These are phyloP conservation scores for Claviceps capensis DNA, from an alignment of 2,329 filamentous ascomycete genomes.

Conservation along the genomic window DNA sequence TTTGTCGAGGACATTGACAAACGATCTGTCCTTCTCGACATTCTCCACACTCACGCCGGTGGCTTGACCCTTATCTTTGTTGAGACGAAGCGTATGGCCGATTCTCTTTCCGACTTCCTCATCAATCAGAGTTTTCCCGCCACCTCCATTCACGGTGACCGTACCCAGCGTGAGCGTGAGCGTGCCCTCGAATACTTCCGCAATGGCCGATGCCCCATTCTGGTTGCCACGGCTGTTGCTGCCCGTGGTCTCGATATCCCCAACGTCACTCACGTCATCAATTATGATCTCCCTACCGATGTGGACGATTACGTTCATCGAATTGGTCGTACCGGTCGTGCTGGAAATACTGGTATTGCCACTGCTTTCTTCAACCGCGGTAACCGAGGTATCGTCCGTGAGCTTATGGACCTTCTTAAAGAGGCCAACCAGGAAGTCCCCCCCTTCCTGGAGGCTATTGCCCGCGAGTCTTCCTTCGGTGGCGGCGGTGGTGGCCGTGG, in stretches of 20 bases:
- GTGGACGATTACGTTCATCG: conserved; percentile 98
- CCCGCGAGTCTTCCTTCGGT: conserved; percentile 80
- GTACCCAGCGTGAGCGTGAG: conserved; percentile 97
- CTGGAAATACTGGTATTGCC: conserved; percentile 94
- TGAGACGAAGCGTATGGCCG: conserved; percentile 98
- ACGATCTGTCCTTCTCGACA: conserved; percentile 92
- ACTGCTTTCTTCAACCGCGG: conserved; percentile 99
- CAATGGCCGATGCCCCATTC: conserved; percentile 84
- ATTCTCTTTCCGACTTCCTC: conserved; percentile 92
- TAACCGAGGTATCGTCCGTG: conserved; percentile 93
- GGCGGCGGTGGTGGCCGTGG: conserved; percentile 44
- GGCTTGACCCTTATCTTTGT: conserved; percentile 96
- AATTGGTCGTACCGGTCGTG: conserved; percentile 99
- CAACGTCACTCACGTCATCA: conserved; percentile 93
- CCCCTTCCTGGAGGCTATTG: conserved; percentile 89
- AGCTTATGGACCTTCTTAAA: conserved; percentile 94
- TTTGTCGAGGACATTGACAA: conserved; percentile 96
- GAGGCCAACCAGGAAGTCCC: conserved; percentile 97
- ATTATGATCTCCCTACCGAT: conserved; percentile 98
- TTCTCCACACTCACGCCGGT: conserved; percentile 82
- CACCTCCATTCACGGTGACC: conserved; percentile 96
- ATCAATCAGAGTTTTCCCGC: conserved; percentile 98
- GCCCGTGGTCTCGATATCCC: conserved; percentile 86
- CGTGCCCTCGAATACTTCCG: conserved; percentile 96
- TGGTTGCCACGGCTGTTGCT: conserved; percentile 93